These are phyloP conservation scores for Apiospora arundinis DNA, from an alignment of 2,329 filamentous ascomycete genomes.

Conservation along the genomic window DNA sequence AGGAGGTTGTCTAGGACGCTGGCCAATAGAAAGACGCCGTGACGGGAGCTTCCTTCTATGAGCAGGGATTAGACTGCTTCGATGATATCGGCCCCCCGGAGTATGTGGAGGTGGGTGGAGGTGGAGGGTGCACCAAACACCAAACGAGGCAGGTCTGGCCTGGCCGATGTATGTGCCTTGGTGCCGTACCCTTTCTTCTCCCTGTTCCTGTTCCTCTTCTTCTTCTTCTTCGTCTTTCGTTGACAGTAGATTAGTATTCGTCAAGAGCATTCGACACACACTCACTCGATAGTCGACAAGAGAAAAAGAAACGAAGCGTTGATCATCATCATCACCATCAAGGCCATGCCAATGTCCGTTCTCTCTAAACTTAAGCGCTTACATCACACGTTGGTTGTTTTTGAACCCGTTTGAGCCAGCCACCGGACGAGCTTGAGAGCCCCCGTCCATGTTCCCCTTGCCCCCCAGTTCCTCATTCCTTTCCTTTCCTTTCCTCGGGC, in stretches of 20 bases:
- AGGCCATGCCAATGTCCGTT: neutral
- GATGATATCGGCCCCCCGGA: conserved; percentile 16
- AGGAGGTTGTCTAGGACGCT: conserved; percentile 36
- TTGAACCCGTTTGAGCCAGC: conserved; percentile 11
- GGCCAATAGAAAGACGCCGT: conserved; percentile 34
- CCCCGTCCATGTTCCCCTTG: neutral
- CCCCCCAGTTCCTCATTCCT: neutral
- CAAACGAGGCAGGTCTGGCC: neutral
- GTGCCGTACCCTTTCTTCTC: neutral
- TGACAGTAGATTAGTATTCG: too few species aligned
- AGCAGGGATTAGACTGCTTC: conserved; percentile 24
- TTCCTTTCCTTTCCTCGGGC: neutral
- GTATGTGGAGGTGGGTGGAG: conserved; percentile 9
- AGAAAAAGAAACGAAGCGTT: neutral
- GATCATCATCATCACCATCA: neutral
- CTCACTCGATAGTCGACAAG: neutral
- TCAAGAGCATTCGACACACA: neutral
- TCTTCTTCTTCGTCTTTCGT: neutral
- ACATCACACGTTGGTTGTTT: conserved; percentile 14
- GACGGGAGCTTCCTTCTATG: conserved; percentile 32
- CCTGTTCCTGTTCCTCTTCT: neutral
- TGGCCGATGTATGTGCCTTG: too few species aligned
- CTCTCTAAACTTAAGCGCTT: conserved; percentile 2
- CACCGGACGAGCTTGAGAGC: neutral
- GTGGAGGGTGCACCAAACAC: neutral